Evolutionary conservation across 1,284 basidiomycete species (phyloP), one percentile per base, ranked within the genome.

Genomic region (Calocybe gambosa): DNA sequence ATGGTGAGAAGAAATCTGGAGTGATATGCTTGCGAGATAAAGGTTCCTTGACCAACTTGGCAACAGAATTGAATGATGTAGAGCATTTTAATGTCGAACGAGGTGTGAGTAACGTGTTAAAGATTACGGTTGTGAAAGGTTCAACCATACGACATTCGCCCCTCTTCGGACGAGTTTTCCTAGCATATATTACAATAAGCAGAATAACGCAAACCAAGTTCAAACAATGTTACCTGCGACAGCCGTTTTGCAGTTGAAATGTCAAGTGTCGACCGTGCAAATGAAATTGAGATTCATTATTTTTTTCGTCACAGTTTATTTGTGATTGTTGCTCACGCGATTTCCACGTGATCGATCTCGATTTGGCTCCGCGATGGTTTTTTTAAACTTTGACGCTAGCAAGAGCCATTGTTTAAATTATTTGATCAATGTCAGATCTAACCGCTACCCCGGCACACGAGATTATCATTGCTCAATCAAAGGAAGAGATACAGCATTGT

Each of bases 1-100:
- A 64, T 5, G 81, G 79, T 2, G 70, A 73, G 55, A 80, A 80
- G 62, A 79, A 80, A 55, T 78, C 71, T 13, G 65, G 50, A 6
- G 66, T 64, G 8, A 66, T 43, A 8, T 53, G 51, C 19, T 60
- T 57, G 42, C 58, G 58, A 38, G 62, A 50, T 28, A 66, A 49
- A 2, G 56, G 6, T 3, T 43, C 53, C 39, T 56, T 50, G 50
- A 66, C 65, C 33, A 57, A 58, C 43, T 60, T 57, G 5, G 55
- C 55, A 20, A 55, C 43, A 3, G 54, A 53, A 16, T 43, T 45
- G 35, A 66, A 43, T 25, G 58, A 59, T 25, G 54, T 49, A 46
- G 58, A 46, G 43, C 56, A 55, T 55, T 52, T 55, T 53, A 64
- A 51, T 50, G 66, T 59, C 50, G 68, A 65, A 54, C 70, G 69